Evolutionary conservation across 192 early-diverging fungal species (phyloP), one percentile per base, ranked within the genome.

Genomic region (Coemansia sp.): DNA sequence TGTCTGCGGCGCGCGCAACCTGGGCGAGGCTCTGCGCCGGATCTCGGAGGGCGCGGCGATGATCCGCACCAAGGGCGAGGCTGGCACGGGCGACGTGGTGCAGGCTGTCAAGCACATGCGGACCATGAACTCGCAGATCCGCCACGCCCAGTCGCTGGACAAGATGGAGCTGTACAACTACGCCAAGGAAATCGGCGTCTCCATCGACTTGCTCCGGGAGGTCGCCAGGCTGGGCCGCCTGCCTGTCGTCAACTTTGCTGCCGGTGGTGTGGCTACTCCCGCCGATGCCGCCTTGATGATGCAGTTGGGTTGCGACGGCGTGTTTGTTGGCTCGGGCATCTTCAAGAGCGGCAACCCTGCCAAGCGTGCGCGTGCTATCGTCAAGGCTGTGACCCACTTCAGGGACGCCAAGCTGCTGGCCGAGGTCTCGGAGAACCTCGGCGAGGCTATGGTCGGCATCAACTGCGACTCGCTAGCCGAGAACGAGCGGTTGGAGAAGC

Each of bases 271-370:
- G 70, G 96, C 97, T 19, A 99, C 97, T 39, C 97, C 97, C 31
- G 96, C 96, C 29, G 97, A 99, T 88, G 97, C 96, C 60, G 97
- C 95, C 13, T 69, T 99, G 69, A 97, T 99, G 96, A 99, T 99
- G 96, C 95, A 98, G 86, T 86, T 97, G 48, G 97, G 97, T 44
- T 93, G 95, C 84, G 95, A 97, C 83, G 97, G 97, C 85, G 95
- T 93, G 67, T 96, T 99, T 86, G 96, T 99, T 50, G 95, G 95
- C 48, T 96, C 94, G 29, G 95, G 96, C 61, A 95, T 99, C 85
- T 99, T 99, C 87, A 97, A 96, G 85, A 89, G 87, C 62, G 89
- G 91, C 33, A 92, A 98, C 78, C 95, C 97, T 3, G 93, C 90
- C 68, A 95, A 94, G 89, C 92, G 96, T 64, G 97, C 97, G 42